A percentile compares a stretch with the other conserved stretches of the same genome.
phyloP scores from a whole-genome alignment of 345 rosid species.

The Corymbia maculata region DNA sequence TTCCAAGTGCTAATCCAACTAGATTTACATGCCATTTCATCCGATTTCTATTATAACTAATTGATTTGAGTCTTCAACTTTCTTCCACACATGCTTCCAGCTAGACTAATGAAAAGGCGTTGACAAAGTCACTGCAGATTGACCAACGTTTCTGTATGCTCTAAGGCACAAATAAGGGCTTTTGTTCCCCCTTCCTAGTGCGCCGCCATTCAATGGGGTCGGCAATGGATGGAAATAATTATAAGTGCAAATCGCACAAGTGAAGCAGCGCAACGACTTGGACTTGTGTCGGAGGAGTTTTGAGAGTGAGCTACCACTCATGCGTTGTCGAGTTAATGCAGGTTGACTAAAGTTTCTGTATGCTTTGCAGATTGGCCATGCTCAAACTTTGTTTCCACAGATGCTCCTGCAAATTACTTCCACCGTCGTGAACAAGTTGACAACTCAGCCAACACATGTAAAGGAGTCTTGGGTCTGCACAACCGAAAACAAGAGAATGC shows the following conservation, averaged over 20 bases:
- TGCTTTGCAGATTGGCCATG: not conserved
- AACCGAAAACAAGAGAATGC: not conserved
- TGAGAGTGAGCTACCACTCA: not conserved
- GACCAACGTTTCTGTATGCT: not conserved
- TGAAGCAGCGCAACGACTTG: not conserved
- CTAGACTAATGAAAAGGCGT: not conserved
- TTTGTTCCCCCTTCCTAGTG: not conserved
- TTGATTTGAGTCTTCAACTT: too few relatives aligned
- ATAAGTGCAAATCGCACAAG: too few relatives aligned
- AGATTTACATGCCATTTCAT: not conserved
- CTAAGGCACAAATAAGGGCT: not conserved
- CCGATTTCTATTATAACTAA: not conserved
- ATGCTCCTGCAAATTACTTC: not conserved
- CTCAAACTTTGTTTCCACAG: not conserved
- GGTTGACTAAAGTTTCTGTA: not conserved
- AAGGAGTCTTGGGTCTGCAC: not conserved
- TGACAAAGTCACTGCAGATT: not conserved
- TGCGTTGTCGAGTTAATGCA: not conserved
- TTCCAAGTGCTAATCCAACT: constrained; percentile 7
- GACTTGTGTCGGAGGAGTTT: not conserved
- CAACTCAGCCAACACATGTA: not conserved
- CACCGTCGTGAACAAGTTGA: not conserved
- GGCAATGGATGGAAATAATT: too few relatives aligned
- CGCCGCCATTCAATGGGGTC: too few relatives aligned
- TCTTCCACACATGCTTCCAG: too few relatives aligned